Conservation (phyloP, 306 rosid genomes). For the Lablab purpureus region DNA sequence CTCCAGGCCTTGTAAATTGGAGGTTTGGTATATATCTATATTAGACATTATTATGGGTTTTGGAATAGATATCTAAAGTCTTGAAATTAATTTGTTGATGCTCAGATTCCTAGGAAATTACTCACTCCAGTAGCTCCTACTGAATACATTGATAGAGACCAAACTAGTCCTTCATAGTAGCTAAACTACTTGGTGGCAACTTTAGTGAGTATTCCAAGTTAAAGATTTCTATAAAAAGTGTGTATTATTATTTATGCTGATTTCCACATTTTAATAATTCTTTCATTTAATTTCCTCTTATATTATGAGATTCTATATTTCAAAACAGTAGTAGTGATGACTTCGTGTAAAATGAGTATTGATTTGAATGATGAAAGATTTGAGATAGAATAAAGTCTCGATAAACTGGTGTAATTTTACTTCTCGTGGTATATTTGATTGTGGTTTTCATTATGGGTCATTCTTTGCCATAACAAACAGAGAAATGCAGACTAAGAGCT, state of each 20-base stretch:
- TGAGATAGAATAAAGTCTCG: not conserved
- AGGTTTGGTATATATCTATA: not conserved
- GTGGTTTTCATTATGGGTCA: not conserved
- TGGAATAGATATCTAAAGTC: not conserved
- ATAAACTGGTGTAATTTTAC: not conserved
- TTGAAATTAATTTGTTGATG: not conserved
- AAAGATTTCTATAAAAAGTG: too few relatives aligned
- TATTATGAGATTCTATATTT: too few relatives aligned
- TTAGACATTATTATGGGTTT: not conserved
- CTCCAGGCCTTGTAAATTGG: not conserved
- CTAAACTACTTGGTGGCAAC: too few relatives aligned
- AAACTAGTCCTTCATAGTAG: too few relatives aligned
- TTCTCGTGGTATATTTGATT: not conserved
- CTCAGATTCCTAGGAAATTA: not conserved
- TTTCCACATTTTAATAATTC: too few relatives aligned
- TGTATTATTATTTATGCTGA: too few relatives aligned
- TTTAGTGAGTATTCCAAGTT: too few relatives aligned
- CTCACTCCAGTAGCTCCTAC: not conserved
- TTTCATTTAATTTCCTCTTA: too few relatives aligned
- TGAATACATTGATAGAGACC: not conserved
- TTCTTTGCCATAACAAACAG: not conserved
- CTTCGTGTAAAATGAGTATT: too few relatives aligned
- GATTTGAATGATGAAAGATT: not conserved
- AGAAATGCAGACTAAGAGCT: not conserved
- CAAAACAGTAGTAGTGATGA: too few relatives aligned